Base-by-base conservation (phyloP, 2,329 filamentous ascomycete genomes). In the Verticillium nubilum region DNA sequence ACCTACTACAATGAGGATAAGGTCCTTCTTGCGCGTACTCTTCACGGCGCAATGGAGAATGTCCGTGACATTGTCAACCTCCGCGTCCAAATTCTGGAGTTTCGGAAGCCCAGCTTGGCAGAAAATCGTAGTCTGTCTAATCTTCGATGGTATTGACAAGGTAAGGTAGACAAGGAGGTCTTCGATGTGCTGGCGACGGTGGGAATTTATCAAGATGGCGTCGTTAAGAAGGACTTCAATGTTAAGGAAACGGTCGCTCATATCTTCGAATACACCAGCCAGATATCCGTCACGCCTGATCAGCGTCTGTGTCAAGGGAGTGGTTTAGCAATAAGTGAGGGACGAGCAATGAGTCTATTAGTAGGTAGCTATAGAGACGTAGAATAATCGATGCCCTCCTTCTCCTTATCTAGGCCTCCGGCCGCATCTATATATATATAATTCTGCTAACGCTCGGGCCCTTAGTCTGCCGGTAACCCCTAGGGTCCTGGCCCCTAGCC, bases 1-100 rank as follows among this genome's bases (percentile, higher is more conserved):
- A 96, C 91, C 60, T 95, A 95, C 78, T 96, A 96, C 79, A 95
- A 95, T 76, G 91, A 96, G 80, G 91, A 96, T 78, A 95, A 95
- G 80, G 85, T 87, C 29, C 80, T 96, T 63, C 91, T 91, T 19
- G 82, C 91, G 52, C 87, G 91, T 74, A 96, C 91, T 0, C 78
- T 96, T 59, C 91, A 95, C 74, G 90, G 91, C 80, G 90, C 93
- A 58, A 96, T 96, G 91, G 90, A 94, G 73, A 96, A 96, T 72
- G 91, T 96, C 68, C 87, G 91, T 62, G 91, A 96, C 69, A 96
- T 96, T 71, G 91, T 95, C 67, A 95, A 95, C 76, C 79, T 95
- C 64, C 95, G 95, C 76, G 76, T 94, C 91, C 35, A 90, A 92
- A 69, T 96, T 96, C 79, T 96, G 91, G 91, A 94, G 95, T 78